phyloP scores from a whole-genome alignment of 371 early-diverging fungal species.

The Choanephora cucurbitarum region DNA sequence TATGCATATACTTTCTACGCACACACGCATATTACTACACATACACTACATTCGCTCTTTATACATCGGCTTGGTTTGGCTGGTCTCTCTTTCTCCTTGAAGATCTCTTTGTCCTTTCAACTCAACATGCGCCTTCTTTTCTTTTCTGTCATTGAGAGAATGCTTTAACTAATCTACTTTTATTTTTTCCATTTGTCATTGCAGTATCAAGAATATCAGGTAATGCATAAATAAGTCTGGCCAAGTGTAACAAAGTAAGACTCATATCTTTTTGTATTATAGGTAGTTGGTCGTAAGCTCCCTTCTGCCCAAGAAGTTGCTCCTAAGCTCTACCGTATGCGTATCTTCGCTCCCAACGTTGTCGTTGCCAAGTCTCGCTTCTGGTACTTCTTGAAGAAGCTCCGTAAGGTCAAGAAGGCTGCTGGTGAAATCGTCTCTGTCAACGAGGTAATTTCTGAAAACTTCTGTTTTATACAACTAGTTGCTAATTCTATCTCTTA shows the following conservation, averaged over 20 bases:
- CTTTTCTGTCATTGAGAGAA: too few relatives aligned
- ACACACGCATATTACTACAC: too few relatives aligned
- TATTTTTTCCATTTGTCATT: not conserved
- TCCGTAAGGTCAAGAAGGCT: constrained; percentile 97
- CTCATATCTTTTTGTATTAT: constrained; percentile 11
- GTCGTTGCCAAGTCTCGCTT: constrained; percentile 96
- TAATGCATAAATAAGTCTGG: not conserved
- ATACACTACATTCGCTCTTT: too few relatives aligned
- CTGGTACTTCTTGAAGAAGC: constrained; percentile 97
- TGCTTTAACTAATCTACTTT: too few relatives aligned
- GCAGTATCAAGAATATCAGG: constrained; percentile 26
- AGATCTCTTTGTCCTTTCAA: too few relatives aligned
- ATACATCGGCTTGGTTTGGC: too few relatives aligned
- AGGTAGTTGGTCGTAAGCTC: constrained; percentile 87
- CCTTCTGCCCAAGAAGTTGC: constrained; percentile 88
- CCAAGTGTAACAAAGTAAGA: not conserved
- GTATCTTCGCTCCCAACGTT: constrained; percentile 96
- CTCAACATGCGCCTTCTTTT: too few relatives aligned
- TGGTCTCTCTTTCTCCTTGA: too few relatives aligned
- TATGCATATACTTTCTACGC: too few relatives aligned
- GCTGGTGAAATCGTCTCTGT: constrained; percentile 93
- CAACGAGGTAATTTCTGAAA: constrained; percentile 68
- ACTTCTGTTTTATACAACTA: not conserved
- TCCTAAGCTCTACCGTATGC: constrained; percentile 96
- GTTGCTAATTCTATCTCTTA: not conserved